phyloP scores from a whole-genome alignment of 805 yeast genomes.

The Kodamaea lidongshanica region DNA sequence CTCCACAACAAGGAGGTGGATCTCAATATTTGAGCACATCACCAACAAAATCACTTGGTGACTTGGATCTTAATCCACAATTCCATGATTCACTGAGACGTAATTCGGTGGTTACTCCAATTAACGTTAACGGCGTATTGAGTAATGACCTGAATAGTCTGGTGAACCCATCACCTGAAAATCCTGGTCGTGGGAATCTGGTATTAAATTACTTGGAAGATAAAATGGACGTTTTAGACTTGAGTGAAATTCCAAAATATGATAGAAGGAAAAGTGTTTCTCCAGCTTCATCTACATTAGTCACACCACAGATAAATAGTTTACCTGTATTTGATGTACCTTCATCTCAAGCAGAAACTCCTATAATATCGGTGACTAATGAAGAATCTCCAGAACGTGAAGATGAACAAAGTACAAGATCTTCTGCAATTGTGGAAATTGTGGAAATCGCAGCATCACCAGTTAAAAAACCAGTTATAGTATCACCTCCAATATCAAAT shows the following conservation, averaged over 20 bases:
- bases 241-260: slow-evolving; percentile 23
- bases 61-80: slow-evolving; percentile 1
- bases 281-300: slow-evolving; percentile 5
- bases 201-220: slow-evolving; percentile 40
- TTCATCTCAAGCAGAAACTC: too few species aligned
- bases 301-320: slow-evolving; percentile 29
- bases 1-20: slow-evolving; percentile 25
- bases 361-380: slow-evolving; percentile 4
- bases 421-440: slow-evolving; percentile 5
- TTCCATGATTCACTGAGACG: slow-evolving; percentile 19
- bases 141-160: slow-evolving; percentile 15
- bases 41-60: slow-evolving; percentile 30
- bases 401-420: too few species aligned
- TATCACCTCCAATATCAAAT: slow-evolving; percentile 1
- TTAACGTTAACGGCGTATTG: slow-evolving; percentile 40
- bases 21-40: slow-evolving; percentile 34
- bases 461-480: slow-evolving; percentile 5
- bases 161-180: slow-evolving; percentile 12
- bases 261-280: slow-evolving; percentile 8
- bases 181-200: slow-evolving; percentile 29
- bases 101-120: slow-evolving; percentile 37
- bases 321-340: slow-evolving; percentile 23
- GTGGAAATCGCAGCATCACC: slow-evolving; percentile 8
- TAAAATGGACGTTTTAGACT: slow-evolving; percentile 37
- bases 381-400: too few species aligned